phyloP scores from a whole-genome alignment of 768 basidiomycete species.

The Mycena latifolia region DNA sequence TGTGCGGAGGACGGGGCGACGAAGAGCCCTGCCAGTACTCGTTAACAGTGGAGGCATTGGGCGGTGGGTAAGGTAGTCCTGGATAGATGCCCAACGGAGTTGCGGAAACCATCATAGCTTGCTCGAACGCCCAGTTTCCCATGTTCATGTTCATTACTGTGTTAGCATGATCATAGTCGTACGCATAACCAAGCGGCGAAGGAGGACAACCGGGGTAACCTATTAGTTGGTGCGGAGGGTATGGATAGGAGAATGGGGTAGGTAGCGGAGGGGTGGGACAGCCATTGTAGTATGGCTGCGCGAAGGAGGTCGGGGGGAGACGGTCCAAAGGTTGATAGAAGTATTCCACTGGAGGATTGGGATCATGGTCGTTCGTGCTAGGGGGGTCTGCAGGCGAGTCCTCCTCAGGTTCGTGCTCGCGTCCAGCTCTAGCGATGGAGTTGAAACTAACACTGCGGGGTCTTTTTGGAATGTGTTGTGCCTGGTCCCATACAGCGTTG shows the following conservation, averaged over 20 bases:
- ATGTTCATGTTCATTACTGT: conserved; percentile 25
- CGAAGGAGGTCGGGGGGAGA: not conserved
- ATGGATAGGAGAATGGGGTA: conserved; percentile 21
- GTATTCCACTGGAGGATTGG: conserved; percentile 24
- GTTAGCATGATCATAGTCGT: conserved; percentile 34
- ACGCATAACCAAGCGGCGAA: conserved; percentile 30
- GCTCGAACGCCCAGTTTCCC: conserved; percentile 44
- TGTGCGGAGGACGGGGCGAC: conserved; percentile 23
- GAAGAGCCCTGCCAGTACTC: conserved; percentile 35
- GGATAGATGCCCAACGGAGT: conserved; percentile 14
- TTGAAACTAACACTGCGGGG: conserved; percentile 30
- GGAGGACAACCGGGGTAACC: conserved; percentile 17
- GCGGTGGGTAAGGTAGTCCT: conserved; percentile 22
- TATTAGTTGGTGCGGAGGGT: conserved; percentile 20
- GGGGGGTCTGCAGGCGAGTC: conserved; percentile 15
- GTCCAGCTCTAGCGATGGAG: conserved; percentile 20
- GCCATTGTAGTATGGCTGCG: conserved; percentile 31
- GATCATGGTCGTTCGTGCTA: conserved; percentile 7
- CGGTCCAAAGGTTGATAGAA: conserved; percentile 23
- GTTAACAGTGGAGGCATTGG: not conserved
- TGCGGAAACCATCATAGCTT: conserved; percentile 40
- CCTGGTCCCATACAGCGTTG: conserved; percentile 21
- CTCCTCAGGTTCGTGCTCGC: conserved; percentile 17
- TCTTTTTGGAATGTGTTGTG: conserved; percentile 21
- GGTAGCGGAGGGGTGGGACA: conserved; percentile 22